Conservation (phyloP, 2,329 filamentous ascomycete genomes). For the Talaromyces islandicus region DNA sequence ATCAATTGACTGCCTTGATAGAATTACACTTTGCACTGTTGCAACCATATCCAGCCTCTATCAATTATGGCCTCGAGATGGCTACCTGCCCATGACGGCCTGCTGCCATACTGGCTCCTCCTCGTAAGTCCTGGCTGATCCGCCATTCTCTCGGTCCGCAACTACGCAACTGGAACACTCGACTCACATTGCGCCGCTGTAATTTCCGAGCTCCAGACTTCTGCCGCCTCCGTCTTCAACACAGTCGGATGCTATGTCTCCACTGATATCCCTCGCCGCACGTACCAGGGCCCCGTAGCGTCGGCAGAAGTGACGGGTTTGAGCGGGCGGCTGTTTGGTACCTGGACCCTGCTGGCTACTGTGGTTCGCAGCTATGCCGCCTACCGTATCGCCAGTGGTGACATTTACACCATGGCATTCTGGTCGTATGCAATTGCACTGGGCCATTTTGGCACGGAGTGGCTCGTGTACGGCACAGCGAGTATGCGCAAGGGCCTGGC, state of each 20-base stretch:
- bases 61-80: neutral
- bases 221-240: neutral
- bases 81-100: neutral
- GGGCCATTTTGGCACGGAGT: neutral
- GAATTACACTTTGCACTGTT: neutral
- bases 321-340: neutral
- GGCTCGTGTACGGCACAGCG: neutral
- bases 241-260: neutral
- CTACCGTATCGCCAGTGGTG: neutral
- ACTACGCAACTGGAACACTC: too few species aligned
- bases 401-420: neutral
- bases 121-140: neutral
- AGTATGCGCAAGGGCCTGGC: neutral
- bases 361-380: neutral
- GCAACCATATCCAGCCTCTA: neutral
- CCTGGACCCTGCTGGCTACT: neutral
- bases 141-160: neutral
- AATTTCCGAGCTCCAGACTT: neutral
- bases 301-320: neutral
- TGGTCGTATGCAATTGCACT: neutral
- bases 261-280: neutral
- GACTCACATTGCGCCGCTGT: neutral
- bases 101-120: neutral
- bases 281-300: neutral
- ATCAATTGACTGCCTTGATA: neutral